phyloP scores from a whole-genome alignment of 495 filamentous ascomycete genomes.

The Neurospora sp. region DNA sequence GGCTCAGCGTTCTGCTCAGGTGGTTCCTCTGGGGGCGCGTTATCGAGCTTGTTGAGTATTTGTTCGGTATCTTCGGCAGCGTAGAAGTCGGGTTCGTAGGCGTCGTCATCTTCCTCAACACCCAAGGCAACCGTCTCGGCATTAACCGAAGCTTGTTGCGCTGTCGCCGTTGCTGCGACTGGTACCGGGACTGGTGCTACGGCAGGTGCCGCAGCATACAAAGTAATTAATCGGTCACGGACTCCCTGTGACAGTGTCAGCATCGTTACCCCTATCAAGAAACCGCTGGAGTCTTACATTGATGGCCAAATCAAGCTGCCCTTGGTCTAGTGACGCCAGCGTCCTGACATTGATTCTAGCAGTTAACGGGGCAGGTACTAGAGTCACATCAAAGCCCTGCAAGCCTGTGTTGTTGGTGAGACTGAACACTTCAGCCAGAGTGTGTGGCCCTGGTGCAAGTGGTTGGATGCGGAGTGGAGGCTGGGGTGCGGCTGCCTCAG shows the following conservation, averaged over 20 bases:
- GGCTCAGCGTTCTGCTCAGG: constrained; percentile 20
- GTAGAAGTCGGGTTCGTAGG: constrained; percentile 79
- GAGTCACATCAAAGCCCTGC: constrained; percentile 71
- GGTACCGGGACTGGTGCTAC: constrained; percentile 7
- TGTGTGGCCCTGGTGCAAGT: constrained; percentile 62
- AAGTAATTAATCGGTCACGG: constrained; percentile 27
- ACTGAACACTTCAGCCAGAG: constrained; percentile 71
- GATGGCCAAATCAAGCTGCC: constrained; percentile 56
- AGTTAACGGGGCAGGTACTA: constrained; percentile 62
- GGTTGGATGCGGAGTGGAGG: constrained; percentile 49
- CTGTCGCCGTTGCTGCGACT: constrained; percentile 2
- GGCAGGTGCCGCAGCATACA: constrained; percentile 10
- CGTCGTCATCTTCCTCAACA: constrained; percentile 67
- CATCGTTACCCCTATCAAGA: constrained; percentile 7
- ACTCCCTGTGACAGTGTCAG: constrained; percentile 27
- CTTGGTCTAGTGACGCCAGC: constrained; percentile 52
- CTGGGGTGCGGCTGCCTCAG: constrained; percentile 22
- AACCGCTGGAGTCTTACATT: constrained; percentile 47
- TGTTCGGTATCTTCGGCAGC: constrained; percentile 62
- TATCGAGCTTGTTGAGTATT: constrained; percentile 60
- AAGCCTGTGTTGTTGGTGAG: constrained; percentile 64
- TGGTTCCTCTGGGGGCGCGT: constrained; percentile 42
- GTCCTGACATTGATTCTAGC: constrained; percentile 67
- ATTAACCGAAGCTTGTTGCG: constrained; percentile 33
- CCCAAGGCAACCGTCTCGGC: constrained; percentile 39